Conservation (phyloP, 345 rosid genomes). For the Brassica juncea region DNA sequence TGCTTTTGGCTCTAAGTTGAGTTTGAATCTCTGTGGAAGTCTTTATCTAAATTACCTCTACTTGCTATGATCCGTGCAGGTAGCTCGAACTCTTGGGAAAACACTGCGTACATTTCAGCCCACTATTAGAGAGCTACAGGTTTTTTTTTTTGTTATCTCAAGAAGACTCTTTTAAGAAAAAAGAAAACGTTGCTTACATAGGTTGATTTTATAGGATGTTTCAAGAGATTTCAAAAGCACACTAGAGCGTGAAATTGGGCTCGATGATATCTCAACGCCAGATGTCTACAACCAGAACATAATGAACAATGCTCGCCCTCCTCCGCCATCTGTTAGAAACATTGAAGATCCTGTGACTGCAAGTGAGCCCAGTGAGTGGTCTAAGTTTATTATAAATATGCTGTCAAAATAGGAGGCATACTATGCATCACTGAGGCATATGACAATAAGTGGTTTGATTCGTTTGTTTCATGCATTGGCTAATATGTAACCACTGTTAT, state of each 20-base stretch:
- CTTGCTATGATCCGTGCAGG: conserved; percentile 48
- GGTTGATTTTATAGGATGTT: conserved; percentile 56
- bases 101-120: conserved; percentile 93
- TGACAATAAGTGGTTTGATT: background rate
- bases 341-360: conserved; percentile 43
- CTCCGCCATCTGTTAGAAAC: conserved; percentile 42
- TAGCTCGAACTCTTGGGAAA: conserved; percentile 88
- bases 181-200: background rate
- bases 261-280: conserved; percentile 59
- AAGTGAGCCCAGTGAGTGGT: conserved; percentile 61
- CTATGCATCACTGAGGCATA: no score
- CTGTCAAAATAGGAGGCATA: no score
- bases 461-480: background rate
- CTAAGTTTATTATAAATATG: conserved; percentile 10
- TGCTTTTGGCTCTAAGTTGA: background rate
- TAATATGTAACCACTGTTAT: background rate
- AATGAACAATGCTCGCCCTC: conserved; percentile 35
- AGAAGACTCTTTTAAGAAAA: background rate
- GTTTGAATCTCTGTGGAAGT: background rate
- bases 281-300: conserved; percentile 47
- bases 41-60: conserved; percentile 31
- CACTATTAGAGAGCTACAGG: conserved; percentile 95
- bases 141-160: conserved; percentile 22
- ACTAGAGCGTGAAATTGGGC: conserved; percentile 87
- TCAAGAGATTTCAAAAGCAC: conserved; percentile 95